Conservation (phyloP, 106 monocot species). For the Dioscorea dumetorum region DNA sequence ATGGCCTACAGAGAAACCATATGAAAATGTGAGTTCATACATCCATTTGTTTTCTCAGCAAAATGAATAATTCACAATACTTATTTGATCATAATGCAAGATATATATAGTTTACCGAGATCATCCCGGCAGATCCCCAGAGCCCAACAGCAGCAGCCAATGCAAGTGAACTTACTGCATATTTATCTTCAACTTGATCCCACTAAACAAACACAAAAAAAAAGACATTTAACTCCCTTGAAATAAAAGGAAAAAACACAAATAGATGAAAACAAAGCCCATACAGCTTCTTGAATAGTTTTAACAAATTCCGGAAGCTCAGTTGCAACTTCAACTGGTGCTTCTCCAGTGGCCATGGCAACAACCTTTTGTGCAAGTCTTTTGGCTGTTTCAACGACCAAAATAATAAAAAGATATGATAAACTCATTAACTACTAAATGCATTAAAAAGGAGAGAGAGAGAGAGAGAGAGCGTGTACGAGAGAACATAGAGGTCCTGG, state of each 20-base stretch:
- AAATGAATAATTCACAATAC: not conserved
- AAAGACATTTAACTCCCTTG: not conserved
- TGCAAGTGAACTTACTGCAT: conserved; percentile 52
- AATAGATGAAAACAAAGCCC: not conserved
- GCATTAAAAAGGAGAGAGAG: not conserved
- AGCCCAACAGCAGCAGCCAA: conserved; percentile 48
- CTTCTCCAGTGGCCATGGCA: conserved; percentile 47
- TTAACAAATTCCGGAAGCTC: conserved; percentile 44
- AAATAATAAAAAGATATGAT: not conserved
- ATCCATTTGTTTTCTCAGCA: not conserved
- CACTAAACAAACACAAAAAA: conserved; percentile 47
- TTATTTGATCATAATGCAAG: not conserved
- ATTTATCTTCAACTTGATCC: conserved; percentile 84
- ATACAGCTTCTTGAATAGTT: conserved; percentile 47
- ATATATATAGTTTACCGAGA: conserved; percentile 39
- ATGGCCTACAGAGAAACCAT: conserved; percentile 52
- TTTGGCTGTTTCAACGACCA: conserved; percentile 4
- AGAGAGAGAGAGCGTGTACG: not conserved
- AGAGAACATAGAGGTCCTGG: not conserved
- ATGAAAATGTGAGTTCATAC: not conserved
- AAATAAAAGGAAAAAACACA: not conserved
- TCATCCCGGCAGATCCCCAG: conserved; percentile 57
- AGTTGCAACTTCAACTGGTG: conserved; percentile 23
- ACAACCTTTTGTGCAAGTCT: conserved; percentile 30
- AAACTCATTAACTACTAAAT: not conserved